Base-by-base conservation (phyloP, 169 alveolate species). In the Cyclospora cayetanensis region DNA sequence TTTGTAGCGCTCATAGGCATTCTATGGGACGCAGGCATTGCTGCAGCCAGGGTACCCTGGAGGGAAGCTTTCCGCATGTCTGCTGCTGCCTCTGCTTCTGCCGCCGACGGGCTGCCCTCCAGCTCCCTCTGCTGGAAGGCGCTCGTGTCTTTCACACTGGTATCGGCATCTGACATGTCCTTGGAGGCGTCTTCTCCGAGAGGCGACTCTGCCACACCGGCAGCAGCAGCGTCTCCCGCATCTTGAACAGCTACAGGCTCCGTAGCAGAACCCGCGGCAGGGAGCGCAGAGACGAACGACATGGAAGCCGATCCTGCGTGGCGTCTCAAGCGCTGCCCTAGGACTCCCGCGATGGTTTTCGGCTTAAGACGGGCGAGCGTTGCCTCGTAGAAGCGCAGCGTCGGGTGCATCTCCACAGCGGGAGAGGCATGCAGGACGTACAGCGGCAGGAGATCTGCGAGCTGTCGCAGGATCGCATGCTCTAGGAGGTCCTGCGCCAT, bases 391-490 rank as follows among this genome's bases (percentile, higher is more conserved):
- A 52, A 46, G 52, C 50, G 70, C n/a, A 85, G 85, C 27, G 90
- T 66, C 63, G 60, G 35, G 42, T 79, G 88, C 2, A 66, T 46
- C 41, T 55, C 90, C 63, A 82, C n/a, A 35, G 60, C 90, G 3
- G 90, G 90, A 39, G 60, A 66, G 41, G 84, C 15, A 5, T 74
- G 84, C 27, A 85, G 68, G 41, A 29, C 15, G 68, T 85, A 85
- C 35, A 85, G 72, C 43, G 91, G 91, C 37, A 85, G 82, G 55
- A 85, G 70, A 34, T 85, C 91, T 7, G 79, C 91, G 3, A 85
- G 84, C 84, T 85, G 91, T 25, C 91, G 66, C 50, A 85, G 72
- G 55, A 85, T 72, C 0, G 91, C 91, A 11, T 85, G 91, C 84
- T 85, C 84, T 20, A 85, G 55, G 4, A 85, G 37, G n/a, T 85